Evolutionary conservation across 305 asterid genomes (phyloP).

Genomic region (Rubia peregrina): DNA sequence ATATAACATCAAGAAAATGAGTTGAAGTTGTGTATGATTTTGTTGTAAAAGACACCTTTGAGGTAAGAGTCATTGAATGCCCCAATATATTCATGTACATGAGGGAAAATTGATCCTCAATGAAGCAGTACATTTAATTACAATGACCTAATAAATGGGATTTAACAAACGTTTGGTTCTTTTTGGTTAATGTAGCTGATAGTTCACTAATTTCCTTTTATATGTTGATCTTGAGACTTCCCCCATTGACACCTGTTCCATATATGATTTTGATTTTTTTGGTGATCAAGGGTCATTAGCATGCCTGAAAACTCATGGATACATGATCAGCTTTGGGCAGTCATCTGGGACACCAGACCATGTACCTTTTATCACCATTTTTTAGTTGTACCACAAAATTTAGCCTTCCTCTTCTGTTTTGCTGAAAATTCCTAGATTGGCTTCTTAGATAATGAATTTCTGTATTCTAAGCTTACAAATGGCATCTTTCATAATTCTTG

Average conservation of each 20-base stretch:
- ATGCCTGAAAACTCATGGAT: constrained; percentile 69
- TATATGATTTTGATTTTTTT: neutral
- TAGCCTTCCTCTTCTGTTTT: too few species aligned
- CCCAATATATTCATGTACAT: neutral
- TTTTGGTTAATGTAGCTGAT: neutral
- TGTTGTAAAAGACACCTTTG: constrained; percentile 88
- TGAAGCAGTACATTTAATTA: neutral
- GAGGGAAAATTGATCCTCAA: neutral
- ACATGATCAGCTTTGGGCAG: constrained; percentile 83
- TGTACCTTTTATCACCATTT: too few species aligned
- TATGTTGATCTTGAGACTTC: neutral
- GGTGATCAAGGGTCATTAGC: constrained; percentile 68
- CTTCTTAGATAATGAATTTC: too few species aligned
- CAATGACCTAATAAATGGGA: neutral
- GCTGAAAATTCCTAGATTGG: too few species aligned
- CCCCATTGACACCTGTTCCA: neutral
- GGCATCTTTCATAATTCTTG: neutral
- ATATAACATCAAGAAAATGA: constrained; percentile 80
- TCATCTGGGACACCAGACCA: constrained; percentile 76
- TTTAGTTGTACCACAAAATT: too few species aligned
- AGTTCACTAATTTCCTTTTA: neutral
- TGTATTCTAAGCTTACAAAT: too few species aligned
- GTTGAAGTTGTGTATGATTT: constrained; percentile 96
- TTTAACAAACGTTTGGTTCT: neutral
- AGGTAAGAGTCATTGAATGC: constrained; percentile 35